These are phyloP conservation scores for Fusarium hainanense DNA, from an alignment of 2,329 filamentous ascomycete species.

Conservation along the genomic window DNA sequence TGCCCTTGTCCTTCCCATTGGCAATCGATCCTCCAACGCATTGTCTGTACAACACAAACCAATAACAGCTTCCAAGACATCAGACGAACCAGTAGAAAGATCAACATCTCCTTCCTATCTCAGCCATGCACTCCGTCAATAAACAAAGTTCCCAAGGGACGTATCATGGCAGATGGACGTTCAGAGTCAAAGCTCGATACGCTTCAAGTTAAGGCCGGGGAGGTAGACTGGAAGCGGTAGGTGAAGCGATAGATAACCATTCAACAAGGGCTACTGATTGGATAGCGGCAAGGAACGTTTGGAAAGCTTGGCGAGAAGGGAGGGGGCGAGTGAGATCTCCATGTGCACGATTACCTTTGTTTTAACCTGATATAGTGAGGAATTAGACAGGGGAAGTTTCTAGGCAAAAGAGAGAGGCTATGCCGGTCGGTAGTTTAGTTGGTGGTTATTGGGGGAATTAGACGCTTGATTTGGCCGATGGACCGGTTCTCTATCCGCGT, in stretches of 20 bases:
- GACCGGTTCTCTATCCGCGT: neutral
- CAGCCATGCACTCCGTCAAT: slow-evolving; percentile 12
- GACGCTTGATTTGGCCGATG: neutral
- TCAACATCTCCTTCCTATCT: slow-evolving; percentile 37
- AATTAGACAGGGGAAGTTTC: neutral
- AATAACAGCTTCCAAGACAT: neutral
- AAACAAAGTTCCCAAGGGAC: slow-evolving; percentile 13
- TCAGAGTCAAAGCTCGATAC: neutral
- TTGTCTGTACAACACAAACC: neutral
- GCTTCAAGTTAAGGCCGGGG: neutral
- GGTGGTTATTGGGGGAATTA: slow-evolving; percentile 9
- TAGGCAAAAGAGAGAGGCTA: neutral
- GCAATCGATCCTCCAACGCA: neutral
- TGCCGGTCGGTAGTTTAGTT: neutral
- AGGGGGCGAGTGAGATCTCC: slow-evolving; percentile 16
- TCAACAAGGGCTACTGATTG: slow-evolving; percentile 19
- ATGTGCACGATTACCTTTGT: neutral
- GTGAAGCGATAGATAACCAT: slow-evolving; percentile 30
- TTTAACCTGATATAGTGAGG: neutral
- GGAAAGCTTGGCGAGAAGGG: slow-evolving; percentile 10
- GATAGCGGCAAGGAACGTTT: slow-evolving; percentile 23
- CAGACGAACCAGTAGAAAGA: neutral
- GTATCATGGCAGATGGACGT: neutral
- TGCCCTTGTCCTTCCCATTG: neutral
- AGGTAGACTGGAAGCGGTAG: slow-evolving; percentile 30